phyloP scores from a whole-genome alignment of 768 basidiomycete species.

The Cubamyces sp. region DNA sequence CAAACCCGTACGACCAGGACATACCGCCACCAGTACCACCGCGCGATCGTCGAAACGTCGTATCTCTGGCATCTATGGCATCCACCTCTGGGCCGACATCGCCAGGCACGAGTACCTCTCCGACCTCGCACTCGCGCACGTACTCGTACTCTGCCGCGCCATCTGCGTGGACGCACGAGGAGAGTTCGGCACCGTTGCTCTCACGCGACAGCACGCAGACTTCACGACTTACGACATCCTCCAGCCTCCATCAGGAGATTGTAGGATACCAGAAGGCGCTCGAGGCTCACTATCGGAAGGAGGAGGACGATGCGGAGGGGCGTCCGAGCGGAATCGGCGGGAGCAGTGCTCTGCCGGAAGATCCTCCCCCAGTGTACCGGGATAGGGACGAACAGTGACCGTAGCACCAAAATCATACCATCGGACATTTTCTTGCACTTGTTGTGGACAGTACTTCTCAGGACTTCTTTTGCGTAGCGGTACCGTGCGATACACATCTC shows the following conservation, averaged over 20 bases:
- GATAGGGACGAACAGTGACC: slow-evolving; percentile 8
- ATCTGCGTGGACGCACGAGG: slow-evolving; percentile 23
- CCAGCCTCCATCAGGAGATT: slow-evolving; percentile 26
- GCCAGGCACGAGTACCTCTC: slow-evolving; percentile 1
- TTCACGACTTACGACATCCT: slow-evolving; percentile 16
- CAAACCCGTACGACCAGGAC: slow-evolving; percentile 24
- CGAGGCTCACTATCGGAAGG: slow-evolving; percentile 32
- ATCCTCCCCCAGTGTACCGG: slow-evolving; percentile 29
- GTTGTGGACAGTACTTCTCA: no score
- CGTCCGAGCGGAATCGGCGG: slow-evolving; percentile 6
- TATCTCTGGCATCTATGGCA: slow-evolving; percentile 5
- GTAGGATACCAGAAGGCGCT: slow-evolving; percentile 31
- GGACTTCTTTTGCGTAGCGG: no score
- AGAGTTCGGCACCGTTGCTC: slow-evolving; percentile 16
- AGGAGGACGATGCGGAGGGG: slow-evolving; percentile 16
- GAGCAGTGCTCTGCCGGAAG: slow-evolving; percentile 21
- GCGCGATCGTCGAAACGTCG: slow-evolving; percentile 1
- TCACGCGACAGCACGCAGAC: slow-evolving; percentile 23
- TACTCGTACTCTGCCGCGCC: slow-evolving; percentile 12
- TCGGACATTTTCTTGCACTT: not conserved
- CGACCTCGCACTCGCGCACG: slow-evolving; percentile 1
- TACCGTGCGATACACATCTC: no score
- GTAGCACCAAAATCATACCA: not conserved
- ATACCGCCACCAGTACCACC: slow-evolving; percentile 16
- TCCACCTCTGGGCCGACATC: not conserved